Conservation (phyloP, 345 rosid species). For the Raphanus raphanistrum region DNA sequence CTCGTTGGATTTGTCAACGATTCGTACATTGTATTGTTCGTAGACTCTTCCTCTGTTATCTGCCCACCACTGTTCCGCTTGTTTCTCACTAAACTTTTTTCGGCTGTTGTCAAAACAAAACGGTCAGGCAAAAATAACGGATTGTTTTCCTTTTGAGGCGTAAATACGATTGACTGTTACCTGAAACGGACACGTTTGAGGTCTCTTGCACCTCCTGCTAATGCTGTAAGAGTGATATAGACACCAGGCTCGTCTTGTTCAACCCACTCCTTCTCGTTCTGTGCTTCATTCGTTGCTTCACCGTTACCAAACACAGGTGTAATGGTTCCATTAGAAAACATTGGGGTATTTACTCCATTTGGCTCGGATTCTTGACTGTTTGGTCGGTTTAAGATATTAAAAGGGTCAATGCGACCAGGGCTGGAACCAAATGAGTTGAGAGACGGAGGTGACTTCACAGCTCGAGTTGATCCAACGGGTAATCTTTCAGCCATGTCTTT, state of each 20-base stretch:
- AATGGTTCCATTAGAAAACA: conserved; percentile 59
- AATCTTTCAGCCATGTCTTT: conserved; percentile 96
- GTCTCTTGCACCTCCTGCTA: conserved; percentile 87
- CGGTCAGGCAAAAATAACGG: background rate
- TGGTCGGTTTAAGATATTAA: conserved; percentile 47
- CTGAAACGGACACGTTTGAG: conserved; percentile 99
- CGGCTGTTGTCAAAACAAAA: conserved; percentile 56
- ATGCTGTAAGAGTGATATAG: conserved; percentile 87
- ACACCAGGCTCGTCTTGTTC: conserved; percentile 99
- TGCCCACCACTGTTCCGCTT: conserved; percentile 99
- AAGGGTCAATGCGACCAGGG: conserved; percentile 52
- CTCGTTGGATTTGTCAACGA: conserved; percentile 72
- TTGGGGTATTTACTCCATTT: conserved; percentile 30
- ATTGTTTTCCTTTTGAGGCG: background rate
- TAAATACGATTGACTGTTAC: conserved; percentile 35
- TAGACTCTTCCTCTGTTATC: conserved; percentile 90
- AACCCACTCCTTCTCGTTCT: conserved; percentile 75
- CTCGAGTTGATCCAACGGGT: conserved; percentile 61
- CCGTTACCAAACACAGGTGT: conserved; percentile 14
- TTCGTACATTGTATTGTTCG: conserved; percentile 82
- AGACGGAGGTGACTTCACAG: conserved; percentile 51
- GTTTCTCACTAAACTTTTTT: conserved; percentile 89
- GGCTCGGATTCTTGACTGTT: conserved; percentile 52
- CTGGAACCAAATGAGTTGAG: conserved; percentile 59
- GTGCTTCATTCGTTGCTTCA: background rate